Evolutionary conservation across 352 stramenopile genomes (phyloP).

Genomic region (Discostella stelligera): DNA sequence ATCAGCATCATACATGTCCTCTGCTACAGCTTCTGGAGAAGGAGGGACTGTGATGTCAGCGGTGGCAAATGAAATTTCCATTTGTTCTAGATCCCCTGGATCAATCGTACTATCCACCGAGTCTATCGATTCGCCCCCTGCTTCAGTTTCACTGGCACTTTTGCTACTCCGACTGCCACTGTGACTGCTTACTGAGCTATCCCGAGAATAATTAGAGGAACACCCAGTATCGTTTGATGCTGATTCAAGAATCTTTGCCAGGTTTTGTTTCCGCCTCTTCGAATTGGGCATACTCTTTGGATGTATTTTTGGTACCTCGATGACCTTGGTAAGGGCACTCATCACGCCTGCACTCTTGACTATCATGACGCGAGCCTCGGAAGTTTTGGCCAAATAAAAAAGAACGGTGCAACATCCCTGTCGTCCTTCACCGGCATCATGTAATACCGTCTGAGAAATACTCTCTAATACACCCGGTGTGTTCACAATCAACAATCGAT

Average conservation of each 20-base stretch:
- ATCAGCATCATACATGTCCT: conserved; percentile 57
- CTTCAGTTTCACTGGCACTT: conserved; percentile 6
- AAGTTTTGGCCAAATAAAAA: conserved; percentile 60
- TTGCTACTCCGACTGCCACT: conserved; percentile 7
- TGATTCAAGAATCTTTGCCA: not conserved
- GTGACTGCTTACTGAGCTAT: conserved; percentile 14
- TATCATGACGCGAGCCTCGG: conserved; percentile 63
- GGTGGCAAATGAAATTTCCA: conserved; percentile 23
- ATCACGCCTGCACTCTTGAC: conserved; percentile 56
- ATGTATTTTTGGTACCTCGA: conserved; percentile 46
- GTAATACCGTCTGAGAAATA: conserved; percentile 49
- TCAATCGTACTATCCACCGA: conserved; percentile 1
- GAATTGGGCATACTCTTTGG: conserved; percentile 11
- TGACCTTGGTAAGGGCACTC: conserved; percentile 48
- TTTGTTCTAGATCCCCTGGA: not conserved
- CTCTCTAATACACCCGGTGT: conserved; percentile 57
- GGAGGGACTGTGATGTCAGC: not conserved
- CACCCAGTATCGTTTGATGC: not conserved
- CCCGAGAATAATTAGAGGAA: not conserved
- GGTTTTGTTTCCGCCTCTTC: conserved; percentile 2
- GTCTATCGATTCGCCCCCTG: conserved; percentile 3
- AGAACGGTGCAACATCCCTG: conserved; percentile 62
- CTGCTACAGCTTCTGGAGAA: not conserved
- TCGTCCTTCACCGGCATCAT: conserved; percentile 51
- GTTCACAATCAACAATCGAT: conserved; percentile 72